Percentiles rank a stretch among this genome's conserved stretches.
Conservation (phyloP, 2,329 filamentous ascomycete genomes). For the Golovinomyces cichoracearum region DNA sequence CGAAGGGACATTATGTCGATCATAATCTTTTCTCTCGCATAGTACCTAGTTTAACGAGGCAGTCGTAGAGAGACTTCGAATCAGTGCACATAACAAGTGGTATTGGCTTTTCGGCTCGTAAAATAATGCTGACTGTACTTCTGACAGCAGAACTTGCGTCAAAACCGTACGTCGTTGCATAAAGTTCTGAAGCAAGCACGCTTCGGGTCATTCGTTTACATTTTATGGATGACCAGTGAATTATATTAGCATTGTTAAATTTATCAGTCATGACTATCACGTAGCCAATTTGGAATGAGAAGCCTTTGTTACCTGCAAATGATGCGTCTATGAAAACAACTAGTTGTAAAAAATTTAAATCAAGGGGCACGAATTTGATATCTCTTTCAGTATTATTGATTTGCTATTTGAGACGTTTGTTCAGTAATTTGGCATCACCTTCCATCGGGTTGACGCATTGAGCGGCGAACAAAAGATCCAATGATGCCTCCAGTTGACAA, state of each 20-base stretch:
- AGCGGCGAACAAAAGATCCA: conserved; percentile 3
- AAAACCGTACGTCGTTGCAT: not conserved
- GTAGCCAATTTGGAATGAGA: conserved; percentile 1
- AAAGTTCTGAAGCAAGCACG: not conserved
- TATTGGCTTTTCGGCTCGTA: not conserved
- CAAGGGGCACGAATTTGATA: not conserved
- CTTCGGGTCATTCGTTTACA: not conserved
- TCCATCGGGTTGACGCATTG: not conserved
- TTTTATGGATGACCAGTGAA: conserved; percentile 1
- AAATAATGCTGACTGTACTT: not conserved
- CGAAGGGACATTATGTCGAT: not conserved
- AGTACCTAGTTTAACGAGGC: not conserved
- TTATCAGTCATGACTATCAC: not conserved
- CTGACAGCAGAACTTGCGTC: not conserved
- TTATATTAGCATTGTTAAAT: not conserved
- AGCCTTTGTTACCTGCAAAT: not conserved
- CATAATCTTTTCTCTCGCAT: not conserved
- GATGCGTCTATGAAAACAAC: not conserved
- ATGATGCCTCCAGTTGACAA: conserved; percentile 2
- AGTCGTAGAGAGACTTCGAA: not conserved
- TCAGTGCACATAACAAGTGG: not conserved
- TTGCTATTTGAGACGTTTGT: not conserved
- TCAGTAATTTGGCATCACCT: not conserved
- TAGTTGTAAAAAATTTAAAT: not conserved
- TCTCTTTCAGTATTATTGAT: not conserved